Conservation (phyloP, 495 filamentous ascomycete species). For the Lasiosphaeria hispida region DNA sequence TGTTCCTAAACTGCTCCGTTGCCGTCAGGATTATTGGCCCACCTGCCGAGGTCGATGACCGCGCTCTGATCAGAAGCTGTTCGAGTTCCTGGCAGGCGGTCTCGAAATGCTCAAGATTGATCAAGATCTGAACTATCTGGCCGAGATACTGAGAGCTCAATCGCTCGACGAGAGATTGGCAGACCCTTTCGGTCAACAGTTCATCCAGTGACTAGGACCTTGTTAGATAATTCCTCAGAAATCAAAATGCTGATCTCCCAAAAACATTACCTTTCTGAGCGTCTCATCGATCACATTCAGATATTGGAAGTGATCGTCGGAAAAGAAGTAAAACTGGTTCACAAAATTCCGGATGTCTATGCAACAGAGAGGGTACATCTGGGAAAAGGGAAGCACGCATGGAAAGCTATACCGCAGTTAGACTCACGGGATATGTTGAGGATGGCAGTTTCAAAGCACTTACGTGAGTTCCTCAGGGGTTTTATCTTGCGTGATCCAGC, state of each 20-base stretch:
- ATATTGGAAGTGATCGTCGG: conserved; percentile 88
- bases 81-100: conserved; percentile 86
- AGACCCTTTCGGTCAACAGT: conserved; percentile 85
- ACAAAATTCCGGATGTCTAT: conserved; percentile 96
- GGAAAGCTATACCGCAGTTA: conserved; percentile 62
- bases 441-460: conserved; percentile 29
- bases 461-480: conserved; percentile 71
- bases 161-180: conserved; percentile 81
- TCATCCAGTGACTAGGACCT: conserved; percentile 65
- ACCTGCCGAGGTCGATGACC: conserved; percentile 73
- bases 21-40: conserved; percentile 72
- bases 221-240: conserved; percentile 15
- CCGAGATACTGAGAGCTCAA: conserved; percentile 90
- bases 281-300: conserved; percentile 85
- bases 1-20: conserved; percentile 78
- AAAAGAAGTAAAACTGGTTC: conserved; percentile 94
- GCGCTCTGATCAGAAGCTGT: conserved; percentile 72
- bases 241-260: no score
- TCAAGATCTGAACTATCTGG: conserved; percentile 97
- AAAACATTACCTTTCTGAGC: conserved; percentile 59
- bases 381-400: conserved; percentile 90
- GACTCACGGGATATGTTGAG: neutral
- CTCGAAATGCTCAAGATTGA: conserved; percentile 96
- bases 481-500: conserved; percentile 86
- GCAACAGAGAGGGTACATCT: conserved; percentile 98